Conservation (phyloP, 1,284 basidiomycete genomes). For the Schizophyllum amplum region DNA sequence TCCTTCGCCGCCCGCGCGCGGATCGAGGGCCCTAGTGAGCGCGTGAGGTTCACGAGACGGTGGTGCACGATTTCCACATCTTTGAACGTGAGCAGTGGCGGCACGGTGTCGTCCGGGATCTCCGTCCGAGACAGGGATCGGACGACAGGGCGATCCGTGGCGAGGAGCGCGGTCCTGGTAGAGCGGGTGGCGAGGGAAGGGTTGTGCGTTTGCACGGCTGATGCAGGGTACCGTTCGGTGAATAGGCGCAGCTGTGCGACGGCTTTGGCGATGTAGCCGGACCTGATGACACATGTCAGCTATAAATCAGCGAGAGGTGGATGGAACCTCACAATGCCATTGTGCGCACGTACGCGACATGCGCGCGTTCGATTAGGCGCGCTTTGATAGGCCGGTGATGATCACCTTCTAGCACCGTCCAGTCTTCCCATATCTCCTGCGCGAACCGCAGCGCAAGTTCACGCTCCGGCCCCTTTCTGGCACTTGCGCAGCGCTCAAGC, state of each 20-base stretch:
- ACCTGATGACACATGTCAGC: constrained; percentile 28
- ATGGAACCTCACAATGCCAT: constrained; percentile 47
- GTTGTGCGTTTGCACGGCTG: constrained; percentile 27
- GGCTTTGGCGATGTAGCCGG: constrained; percentile 41
- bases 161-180: constrained; percentile 46
- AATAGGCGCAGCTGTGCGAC: constrained; percentile 47
- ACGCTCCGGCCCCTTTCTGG: constrained; percentile 38
- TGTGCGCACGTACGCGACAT: constrained; percentile 57
- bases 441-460: constrained; percentile 39
- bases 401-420: constrained; percentile 35
- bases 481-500: constrained; percentile 55
- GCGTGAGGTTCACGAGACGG: constrained; percentile 37
- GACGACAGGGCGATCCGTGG: constrained; percentile 47
- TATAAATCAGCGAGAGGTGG: neutral
- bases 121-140: constrained; percentile 45
- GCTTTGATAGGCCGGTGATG: constrained; percentile 21
- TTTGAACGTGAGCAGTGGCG: constrained; percentile 56
- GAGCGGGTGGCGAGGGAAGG: constrained; percentile 40
- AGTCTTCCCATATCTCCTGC: constrained; percentile 50
- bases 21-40: constrained; percentile 3
- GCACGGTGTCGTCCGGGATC: constrained; percentile 59
- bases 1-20: constrained; percentile 24
- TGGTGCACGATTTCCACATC: constrained; percentile 65
- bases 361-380: constrained; percentile 55
- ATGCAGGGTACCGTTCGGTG: constrained; percentile 50